Base-by-base conservation (phyloP, 805 yeast species). In the Saccharomycopsis selenospora region DNA sequence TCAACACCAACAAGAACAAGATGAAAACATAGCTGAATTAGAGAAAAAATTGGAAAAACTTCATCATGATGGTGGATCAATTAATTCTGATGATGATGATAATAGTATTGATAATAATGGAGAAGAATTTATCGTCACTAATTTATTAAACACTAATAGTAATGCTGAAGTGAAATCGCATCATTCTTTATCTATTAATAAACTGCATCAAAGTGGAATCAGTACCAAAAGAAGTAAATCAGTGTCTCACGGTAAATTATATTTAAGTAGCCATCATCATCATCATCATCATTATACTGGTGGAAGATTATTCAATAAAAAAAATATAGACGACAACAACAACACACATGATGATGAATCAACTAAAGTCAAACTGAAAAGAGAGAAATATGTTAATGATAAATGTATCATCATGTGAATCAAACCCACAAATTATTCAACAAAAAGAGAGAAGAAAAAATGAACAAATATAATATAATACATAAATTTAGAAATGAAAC, bases 321-420 rank as follows among this genome's bases (percentile, higher is more conserved):
- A n/a, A 26, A 22, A 17, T 27, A 28, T 23, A 27, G 42, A 17
- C 10, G 8, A 25, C 20, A 8, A 17, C 42, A 8, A 36, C 17
- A 10, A 14, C n/a, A 18, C 20, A 42, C 22, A 23, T 13, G 28
- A 36, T 17, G 30, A 30, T 13, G 42, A 25, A 14, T 13, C 29
- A 42, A 47, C 23, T 28, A 40, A 28, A 13, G 38, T 27, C 11
- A 43, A 28, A 25, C 13, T 23, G 11, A 49, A 41, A 33, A 17
- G 52, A 22, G 43, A 38, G 28, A 36, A 41, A 22, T 54, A 50
- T 22, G 47, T 36, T 27, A 33, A 44, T 23, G 49, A 40, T 18
- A 48, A 53, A 54, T 47, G 54, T 36, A 40, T 46, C 27, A 51
- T 45, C 49, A 54, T 42, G 23, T 48, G 40, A 46, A n/a, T n/a